Evolutionary conservation across 768 basidiomycete genomes (phyloP).

Genomic region (Kwoniella dendrophila): DNA sequence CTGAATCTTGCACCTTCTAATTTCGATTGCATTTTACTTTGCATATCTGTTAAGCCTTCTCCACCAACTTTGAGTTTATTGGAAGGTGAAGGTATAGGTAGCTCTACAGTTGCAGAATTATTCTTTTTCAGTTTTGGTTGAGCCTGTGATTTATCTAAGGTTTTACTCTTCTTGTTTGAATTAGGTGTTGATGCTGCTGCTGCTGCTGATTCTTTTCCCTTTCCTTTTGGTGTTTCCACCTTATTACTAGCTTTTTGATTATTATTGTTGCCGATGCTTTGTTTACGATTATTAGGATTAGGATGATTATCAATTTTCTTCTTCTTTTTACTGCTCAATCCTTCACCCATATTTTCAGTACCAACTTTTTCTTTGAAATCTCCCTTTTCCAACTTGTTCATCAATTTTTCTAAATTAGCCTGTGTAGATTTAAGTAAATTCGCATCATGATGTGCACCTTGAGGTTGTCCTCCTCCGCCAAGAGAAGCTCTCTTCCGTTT

Average conservation of each 20-base stretch:
- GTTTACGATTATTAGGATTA: too few species aligned
- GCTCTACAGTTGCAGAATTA: conserved; percentile 27
- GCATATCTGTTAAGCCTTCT: conserved; percentile 67
- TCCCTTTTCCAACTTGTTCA: conserved; percentile 47
- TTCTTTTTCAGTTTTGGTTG: conserved; percentile 7
- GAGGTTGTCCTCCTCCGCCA: too few species aligned
- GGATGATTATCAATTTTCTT: conserved; percentile 18
- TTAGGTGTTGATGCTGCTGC: conserved; percentile 2
- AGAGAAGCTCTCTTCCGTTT: conserved; percentile 42
- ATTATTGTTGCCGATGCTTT: too few species aligned
- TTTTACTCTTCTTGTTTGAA: background rate
- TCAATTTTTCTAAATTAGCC: conserved; percentile 50
- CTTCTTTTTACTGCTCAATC: conserved; percentile 25
- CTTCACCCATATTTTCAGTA: conserved; percentile 32
- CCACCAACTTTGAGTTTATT: conserved; percentile 22
- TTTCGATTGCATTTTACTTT: conserved; percentile 74
- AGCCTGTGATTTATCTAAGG: background rate
- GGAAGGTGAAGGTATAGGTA: conserved; percentile 27
- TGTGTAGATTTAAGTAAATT: conserved; percentile 32
- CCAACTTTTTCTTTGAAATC: conserved; percentile 28
- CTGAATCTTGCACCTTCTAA: conserved; percentile 86
- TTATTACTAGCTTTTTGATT: background rate
- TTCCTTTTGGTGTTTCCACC: conserved; percentile 10
- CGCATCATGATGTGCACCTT: conserved; percentile 21
- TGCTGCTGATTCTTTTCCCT: conserved; percentile 3